Evolutionary conservation across 495 filamentous ascomycete genomes (phyloP).

Genomic region (Penicillium waksmanii): DNA sequence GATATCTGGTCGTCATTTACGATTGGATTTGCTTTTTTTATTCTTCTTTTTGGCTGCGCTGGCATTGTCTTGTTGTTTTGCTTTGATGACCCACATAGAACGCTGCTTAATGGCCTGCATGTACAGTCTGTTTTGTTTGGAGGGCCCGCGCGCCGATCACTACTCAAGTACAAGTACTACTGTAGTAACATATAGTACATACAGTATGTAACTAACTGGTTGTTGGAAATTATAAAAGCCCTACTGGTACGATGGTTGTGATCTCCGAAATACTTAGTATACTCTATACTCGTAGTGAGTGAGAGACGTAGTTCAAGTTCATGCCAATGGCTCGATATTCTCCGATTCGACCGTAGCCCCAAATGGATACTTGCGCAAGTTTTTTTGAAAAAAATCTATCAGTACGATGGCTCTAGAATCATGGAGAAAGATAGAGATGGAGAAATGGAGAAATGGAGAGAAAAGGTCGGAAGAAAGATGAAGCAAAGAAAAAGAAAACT

Average conservation of each 20-base stretch:
- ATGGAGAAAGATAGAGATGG: not conserved
- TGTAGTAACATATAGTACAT: not conserved
- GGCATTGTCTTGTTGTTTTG: constrained; percentile 4
- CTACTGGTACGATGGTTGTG: too few relatives aligned
- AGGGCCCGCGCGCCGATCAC: not conserved
- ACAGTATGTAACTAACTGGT: not conserved
- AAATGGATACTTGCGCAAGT: not conserved
- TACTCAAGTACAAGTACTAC: not conserved
- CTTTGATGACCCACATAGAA: constrained; percentile 5
- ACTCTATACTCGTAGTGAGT: not conserved
- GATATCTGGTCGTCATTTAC: not conserved
- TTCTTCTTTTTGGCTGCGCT: not conserved
- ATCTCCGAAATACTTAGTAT: too few relatives aligned
- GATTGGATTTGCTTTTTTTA: not conserved
- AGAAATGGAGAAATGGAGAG: not conserved
- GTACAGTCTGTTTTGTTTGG: constrained; percentile 3
- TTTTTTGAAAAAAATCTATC: not conserved
- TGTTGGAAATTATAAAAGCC: too few relatives aligned
- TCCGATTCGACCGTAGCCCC: not conserved
- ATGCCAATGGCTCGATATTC: not conserved
- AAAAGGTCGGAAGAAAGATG: not conserved
- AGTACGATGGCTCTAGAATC: constrained; percentile 2
- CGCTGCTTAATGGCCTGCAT: not conserved
- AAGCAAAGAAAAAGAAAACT: not conserved
- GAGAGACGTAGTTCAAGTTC: not conserved